Evolutionary conservation across 2,329 filamentous ascomycete genomes (phyloP).

Genomic region (Fusarium tupiense): DNA sequence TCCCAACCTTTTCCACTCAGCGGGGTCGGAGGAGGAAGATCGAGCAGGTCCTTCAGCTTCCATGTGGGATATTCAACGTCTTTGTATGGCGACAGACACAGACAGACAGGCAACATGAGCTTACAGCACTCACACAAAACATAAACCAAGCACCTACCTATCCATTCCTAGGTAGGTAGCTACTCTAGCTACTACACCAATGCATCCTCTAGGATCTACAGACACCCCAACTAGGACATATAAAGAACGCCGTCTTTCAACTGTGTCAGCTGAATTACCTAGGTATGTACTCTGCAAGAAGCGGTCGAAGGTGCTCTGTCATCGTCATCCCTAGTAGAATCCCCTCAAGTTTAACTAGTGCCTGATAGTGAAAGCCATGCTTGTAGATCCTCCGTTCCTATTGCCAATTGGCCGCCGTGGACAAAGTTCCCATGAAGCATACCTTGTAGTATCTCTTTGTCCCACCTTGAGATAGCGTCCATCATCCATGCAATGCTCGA

Average conservation of each 20-base stretch:
- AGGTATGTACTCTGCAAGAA: not conserved
- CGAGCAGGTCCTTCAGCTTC: not conserved
- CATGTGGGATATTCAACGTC: not conserved
- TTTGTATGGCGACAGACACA: not conserved
- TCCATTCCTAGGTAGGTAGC: no score
- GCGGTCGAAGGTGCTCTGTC: slow-evolving; percentile 11
- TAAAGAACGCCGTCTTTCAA: slow-evolving; percentile 13
- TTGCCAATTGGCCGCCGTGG: slow-evolving; percentile 18
- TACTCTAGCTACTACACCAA: not conserved
- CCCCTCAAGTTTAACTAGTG: slow-evolving; percentile 1
- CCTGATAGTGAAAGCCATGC: not conserved
- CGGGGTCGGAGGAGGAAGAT: slow-evolving; percentile 18
- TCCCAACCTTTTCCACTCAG: slow-evolving; percentile 32
- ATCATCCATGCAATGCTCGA: slow-evolving; percentile 1
- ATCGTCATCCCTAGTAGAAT: not conserved
- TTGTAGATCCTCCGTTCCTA: slow-evolving; percentile 20
- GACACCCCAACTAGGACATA: not conserved
- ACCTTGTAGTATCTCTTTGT: slow-evolving; percentile 18
- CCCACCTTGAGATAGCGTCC: slow-evolving; percentile 23
- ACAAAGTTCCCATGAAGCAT: slow-evolving; percentile 4
- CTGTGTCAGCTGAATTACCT: slow-evolving; percentile 12
- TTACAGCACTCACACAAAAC: not conserved
- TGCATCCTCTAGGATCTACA: slow-evolving; percentile 7
- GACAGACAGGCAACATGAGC: not conserved
- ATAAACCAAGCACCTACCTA: not conserved